Conservation (phyloP, 306 rosid species). For the Trichosanthes cucumerina region DNA sequence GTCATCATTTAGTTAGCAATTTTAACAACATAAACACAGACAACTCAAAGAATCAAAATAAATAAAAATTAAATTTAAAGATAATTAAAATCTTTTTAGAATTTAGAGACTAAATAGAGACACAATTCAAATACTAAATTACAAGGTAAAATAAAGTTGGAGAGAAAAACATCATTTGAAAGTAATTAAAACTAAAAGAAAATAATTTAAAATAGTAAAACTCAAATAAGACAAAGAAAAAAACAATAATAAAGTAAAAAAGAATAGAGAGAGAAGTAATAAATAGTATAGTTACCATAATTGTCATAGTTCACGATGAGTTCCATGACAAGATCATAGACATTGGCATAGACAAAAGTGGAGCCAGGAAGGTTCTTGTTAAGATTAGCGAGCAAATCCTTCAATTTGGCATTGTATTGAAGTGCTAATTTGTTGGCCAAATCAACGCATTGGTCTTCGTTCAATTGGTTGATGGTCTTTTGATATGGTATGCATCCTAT, state of each 20-base stretch:
- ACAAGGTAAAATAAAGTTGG: no score
- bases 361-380: slow-evolving; percentile 68
- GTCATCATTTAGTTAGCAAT: no score
- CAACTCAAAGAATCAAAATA: no score
- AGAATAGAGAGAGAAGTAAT: not conserved
- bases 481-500: slow-evolving; percentile 94
- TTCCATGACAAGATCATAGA: slow-evolving; percentile 59
- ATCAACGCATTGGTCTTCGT: slow-evolving; percentile 64
- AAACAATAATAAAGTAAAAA: not conserved
- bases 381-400: slow-evolving; percentile 57
- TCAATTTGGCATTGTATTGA: slow-evolving; percentile 61
- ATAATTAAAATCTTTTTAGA: no score
- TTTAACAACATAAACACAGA: no score
- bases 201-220: no score
- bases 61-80: no score
- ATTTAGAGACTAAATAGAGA: no score
- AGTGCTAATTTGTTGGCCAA: slow-evolving; percentile 71
- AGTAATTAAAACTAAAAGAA: no score
- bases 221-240: no score
- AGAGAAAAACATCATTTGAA: no score
- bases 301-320: slow-evolving; percentile 48
- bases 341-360: slow-evolving; percentile 66
- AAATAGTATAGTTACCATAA: slow-evolving; percentile 49
- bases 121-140: no score
- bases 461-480: slow-evolving; percentile 67